Evolutionary conservation across 2,329 filamentous ascomycete species (phyloP), one percentile per base, ranked within the genome.

Genomic region (Aspergillus sp.): DNA sequence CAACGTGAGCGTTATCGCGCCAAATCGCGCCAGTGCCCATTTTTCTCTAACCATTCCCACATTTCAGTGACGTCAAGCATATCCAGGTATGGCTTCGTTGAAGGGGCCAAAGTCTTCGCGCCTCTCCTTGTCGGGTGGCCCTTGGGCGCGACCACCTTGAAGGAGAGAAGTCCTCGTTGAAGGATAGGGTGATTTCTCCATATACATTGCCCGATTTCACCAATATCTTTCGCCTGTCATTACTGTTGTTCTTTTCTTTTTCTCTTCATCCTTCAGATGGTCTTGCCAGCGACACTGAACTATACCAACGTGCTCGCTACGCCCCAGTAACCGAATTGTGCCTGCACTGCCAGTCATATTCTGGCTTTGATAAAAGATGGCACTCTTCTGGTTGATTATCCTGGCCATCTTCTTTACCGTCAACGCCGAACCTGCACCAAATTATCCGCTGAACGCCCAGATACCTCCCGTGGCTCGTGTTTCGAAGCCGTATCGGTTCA

Each of bases 371-470:
- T 39, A 43, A 47, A 54, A 50, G 40, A 66, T 60, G 59, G 57
- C 56, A 42, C 49, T 52, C 43, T 44, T 58, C 45, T 43, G 60
- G 36, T 41, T 57, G 45, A 46, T 59, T 32, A 29, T 59, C 37
- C 45, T 66, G 43, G 46, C 51, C 13, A 46, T 65, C 13, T 39
- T 61, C 31, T 48, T 52, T 52, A 51, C 54, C 45, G 57, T 61
- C 19, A 50, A 54, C 46, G 70, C 68, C 37, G 58, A 57, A 45
- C 63, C 68, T 50, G 58, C 51, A 45, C 59, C 73, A 39, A 72
- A 72, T 37, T 91, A 90, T 54, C 89, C 89, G 1, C 75, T 95
- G 64, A 94, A 93, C 66, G 83, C 87, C 2, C 90, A 95, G 64
- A 77, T 94, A 1, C 89, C 89, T 29, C 84, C 85, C 4, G 84